Conservation (phyloP, 345 rosid genomes). For the Ailanthus altissimus region DNA sequence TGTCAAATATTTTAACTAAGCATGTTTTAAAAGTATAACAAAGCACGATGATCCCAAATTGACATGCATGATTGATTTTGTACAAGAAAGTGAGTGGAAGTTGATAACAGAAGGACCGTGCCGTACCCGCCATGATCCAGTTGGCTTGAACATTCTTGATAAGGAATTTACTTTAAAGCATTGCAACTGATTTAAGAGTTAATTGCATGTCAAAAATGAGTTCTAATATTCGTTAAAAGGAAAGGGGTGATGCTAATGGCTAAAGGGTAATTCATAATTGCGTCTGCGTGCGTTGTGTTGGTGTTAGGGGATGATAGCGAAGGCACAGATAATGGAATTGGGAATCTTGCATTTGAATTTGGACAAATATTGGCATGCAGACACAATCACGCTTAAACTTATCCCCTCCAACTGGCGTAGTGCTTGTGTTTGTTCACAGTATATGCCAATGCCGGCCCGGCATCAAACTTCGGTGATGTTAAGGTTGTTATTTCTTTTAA, state of each 20-base stretch:
- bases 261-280: too few relatives aligned
- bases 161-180: too few relatives aligned
- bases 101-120: constrained; percentile 14
- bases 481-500: constrained; percentile 8
- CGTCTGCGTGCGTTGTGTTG: too few relatives aligned
- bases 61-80: neutral
- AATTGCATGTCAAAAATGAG: too few relatives aligned
- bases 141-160: too few relatives aligned
- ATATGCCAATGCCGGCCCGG: neutral
- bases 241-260: too few relatives aligned
- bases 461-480: neutral
- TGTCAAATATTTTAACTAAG: too few relatives aligned
- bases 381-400: neutral
- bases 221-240: too few relatives aligned
- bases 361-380: neutral
- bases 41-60: too few relatives aligned
- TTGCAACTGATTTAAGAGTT: too few relatives aligned
- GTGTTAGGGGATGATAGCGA: too few relatives aligned
- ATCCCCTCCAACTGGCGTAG: neutral
- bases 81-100: neutral
- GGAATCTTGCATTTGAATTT: constrained; percentile 4
- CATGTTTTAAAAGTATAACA: too few relatives aligned
- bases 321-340: constrained; percentile 2
- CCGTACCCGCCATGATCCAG: constrained; percentile 25
- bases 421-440: neutral